phyloP scores from a whole-genome alignment of 2,329 filamentous ascomycete genomes.

The Colletotrichum tofieldiae region DNA sequence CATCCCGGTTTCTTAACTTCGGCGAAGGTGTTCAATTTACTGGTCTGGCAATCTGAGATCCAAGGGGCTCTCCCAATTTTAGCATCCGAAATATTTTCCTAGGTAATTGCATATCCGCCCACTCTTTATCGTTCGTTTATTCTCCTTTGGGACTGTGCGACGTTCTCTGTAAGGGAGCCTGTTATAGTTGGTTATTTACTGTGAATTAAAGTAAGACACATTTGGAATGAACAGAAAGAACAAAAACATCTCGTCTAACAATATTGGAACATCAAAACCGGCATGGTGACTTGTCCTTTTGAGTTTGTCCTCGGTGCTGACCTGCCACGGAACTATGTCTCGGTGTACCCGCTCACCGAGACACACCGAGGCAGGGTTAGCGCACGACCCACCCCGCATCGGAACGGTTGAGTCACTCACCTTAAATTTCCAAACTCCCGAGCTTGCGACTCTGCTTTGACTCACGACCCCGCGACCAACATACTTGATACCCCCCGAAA shows the following conservation, averaged over 20 bases:
- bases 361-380: slow-evolving; percentile 18
- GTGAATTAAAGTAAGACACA: not conserved
- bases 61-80: rapidly evolving
- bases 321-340: not conserved
- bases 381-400: slow-evolving; percentile 35
- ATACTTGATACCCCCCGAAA: slow-evolving; percentile 9
- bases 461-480: slow-evolving; percentile 33
- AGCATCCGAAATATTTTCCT: no score
- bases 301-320: not conserved
- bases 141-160: not conserved
- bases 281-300: not conserved
- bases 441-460: slow-evolving; percentile 26
- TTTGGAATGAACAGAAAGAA: rapidly evolving
- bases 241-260: rapidly evolving
- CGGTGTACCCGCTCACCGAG: slow-evolving; percentile 23
- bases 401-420: slow-evolving; percentile 42
- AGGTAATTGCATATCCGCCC: not conserved
- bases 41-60: not conserved
- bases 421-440: slow-evolving; percentile 40
- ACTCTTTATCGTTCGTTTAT: not conserved
- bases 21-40: not conserved
- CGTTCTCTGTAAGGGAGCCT: not conserved
- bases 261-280: not conserved
- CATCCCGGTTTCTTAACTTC: not conserved
- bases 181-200: not conserved